These are phyloP conservation scores for Canna indica DNA, from an alignment of 176 grass and related monocot genomes.

Conservation along the genomic window DNA sequence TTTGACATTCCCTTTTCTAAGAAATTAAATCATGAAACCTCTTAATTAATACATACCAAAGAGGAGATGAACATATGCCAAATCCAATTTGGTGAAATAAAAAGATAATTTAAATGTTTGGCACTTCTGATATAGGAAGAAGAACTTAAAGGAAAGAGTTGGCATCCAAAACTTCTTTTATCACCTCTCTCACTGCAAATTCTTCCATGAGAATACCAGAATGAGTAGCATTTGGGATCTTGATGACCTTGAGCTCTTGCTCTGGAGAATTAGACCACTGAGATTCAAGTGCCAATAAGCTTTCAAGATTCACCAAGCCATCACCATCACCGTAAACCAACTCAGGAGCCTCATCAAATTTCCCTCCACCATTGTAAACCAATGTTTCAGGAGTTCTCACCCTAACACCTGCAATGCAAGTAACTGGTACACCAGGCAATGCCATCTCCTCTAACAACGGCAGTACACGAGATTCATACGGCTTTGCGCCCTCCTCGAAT, in stretches of 20 bases:
- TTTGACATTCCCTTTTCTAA: no score
- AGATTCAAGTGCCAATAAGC: constrained; percentile 48
- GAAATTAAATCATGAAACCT: no score
- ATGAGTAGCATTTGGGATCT: constrained; percentile 49
- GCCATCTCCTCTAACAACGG: constrained; percentile 54
- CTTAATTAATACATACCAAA: no score
- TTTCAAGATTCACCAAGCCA: constrained; percentile 60
- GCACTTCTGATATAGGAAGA: no score
- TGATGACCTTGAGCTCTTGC: constrained; percentile 51
- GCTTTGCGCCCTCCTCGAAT: constrained; percentile 44
- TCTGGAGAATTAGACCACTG: constrained; percentile 42
- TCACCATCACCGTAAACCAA: constrained; percentile 72
- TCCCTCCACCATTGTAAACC: constrained; percentile 33
- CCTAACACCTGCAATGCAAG: constrained; percentile 55
- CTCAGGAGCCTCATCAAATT: constrained; percentile 36
- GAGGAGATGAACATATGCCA: no score
- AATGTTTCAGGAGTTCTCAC: constrained; percentile 49
- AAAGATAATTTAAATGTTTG: no score
- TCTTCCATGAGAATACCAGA: constrained; percentile 57
- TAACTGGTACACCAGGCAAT: constrained; percentile 48
- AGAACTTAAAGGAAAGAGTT: no score
- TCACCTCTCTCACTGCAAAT: constrained; percentile 38
- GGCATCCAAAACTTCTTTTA: constrained; percentile 6
- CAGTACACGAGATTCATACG: constrained; percentile 34
- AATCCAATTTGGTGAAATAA: no score